Conservation (phyloP, 78 protist species). For the Cavenderia fasciculata region DNA sequence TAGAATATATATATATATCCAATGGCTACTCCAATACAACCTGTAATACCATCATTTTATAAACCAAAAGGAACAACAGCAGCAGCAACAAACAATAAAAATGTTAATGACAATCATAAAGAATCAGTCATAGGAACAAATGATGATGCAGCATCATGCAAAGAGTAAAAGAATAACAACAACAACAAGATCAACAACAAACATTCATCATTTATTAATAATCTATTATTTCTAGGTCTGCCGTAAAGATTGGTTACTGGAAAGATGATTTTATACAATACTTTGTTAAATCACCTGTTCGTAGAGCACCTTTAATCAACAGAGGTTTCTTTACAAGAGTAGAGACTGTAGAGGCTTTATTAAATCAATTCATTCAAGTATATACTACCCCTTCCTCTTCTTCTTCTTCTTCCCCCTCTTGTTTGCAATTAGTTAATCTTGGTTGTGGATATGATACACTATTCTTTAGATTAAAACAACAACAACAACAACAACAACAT, state of each 20-base stretch:
- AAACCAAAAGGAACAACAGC: neutral
- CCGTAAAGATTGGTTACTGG: conserved; percentile 69
- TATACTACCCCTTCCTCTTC: neutral
- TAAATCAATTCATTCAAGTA: conserved; percentile 20
- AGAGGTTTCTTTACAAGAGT: conserved; percentile 75
- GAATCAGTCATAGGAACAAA: conserved; percentile 77
- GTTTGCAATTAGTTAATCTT: conserved; percentile 65
- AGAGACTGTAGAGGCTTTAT: conserved; percentile 36
- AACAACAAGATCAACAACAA: neutral
- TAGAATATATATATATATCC: too few relatives aligned
- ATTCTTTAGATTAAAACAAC: conserved; percentile 60
- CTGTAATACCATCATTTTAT: conserved; percentile 8
- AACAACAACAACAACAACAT: neutral
- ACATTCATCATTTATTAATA: neutral
- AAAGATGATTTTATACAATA: conserved; percentile 54
- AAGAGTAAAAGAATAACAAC: conserved; percentile 1
- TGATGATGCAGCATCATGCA: conserved; percentile 80
- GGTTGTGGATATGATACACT: conserved; percentile 78
- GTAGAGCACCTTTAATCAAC: conserved; percentile 79
- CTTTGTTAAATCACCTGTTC: conserved; percentile 58
- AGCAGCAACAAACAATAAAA: neutral
- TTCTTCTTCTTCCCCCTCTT: neutral
- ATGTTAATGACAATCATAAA: conserved; percentile 2
- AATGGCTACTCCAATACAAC: too few relatives aligned
- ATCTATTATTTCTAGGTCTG: conserved; percentile 29